Evolutionary conservation across 768 basidiomycete species (phyloP), one percentile per base, ranked within the genome.

Genomic region (Cyathus striatus): DNA sequence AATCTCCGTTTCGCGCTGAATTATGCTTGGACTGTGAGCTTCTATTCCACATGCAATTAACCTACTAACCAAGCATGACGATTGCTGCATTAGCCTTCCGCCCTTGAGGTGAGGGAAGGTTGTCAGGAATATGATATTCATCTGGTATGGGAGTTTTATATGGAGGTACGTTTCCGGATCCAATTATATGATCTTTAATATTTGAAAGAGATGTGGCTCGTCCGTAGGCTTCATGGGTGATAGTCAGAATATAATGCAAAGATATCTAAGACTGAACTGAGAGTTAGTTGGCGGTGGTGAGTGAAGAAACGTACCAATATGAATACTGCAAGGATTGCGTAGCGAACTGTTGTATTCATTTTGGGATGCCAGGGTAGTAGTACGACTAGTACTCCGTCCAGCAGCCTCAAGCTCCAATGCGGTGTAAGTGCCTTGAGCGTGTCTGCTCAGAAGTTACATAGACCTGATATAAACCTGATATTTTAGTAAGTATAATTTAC

Each of bases 21-120:
- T 23, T 27, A 30, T 40, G 7, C 5, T 18, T 49, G 10, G 25
- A 14, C 13, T 20, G 17, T 43, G 24, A 21, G 16, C 12, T 20
- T 9, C 21, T 6, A 23, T 12, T n/a, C 27, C 10, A 13, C 27
- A 5, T 14, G 10, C 7, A 9, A 23, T 14, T 26, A 16, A 38
- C 5, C 18, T 7, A 38, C 56, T 10, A 34, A 75, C 75, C 75
- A 34, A 98, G 78, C 50, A 90, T 76, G 38, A 90, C 90, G 56
- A 92, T 84, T 3, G 78, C 80, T 20, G 90, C 90, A 57, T 89
- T 91, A 2, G 86, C 88, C 56, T 77, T 89, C 27, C 81, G 70
- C n/a, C 64, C 70, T 30, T 65, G 68, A 1, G 62, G 54, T 16
- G 62, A 55, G 2, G 65, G 60, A 33, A 49, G 46, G 44, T 72